phyloP scores from a whole-genome alignment of 108 stramenopile genomes.

The Nitzschia sp. region DNA sequence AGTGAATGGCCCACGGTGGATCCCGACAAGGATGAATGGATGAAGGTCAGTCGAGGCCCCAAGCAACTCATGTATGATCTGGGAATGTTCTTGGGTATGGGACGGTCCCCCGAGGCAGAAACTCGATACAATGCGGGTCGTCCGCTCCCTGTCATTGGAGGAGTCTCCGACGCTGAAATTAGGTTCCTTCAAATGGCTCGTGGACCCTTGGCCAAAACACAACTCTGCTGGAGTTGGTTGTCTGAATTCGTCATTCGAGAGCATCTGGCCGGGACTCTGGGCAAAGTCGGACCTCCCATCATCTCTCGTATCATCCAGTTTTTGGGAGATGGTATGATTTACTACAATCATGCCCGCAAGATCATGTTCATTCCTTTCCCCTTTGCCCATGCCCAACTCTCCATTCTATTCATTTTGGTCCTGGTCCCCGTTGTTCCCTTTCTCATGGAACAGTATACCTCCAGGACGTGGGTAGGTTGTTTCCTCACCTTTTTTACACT shows the following conservation, averaged over 20 bases:
- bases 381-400: constrained; percentile 73
- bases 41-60: constrained; percentile 8
- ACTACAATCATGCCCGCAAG: constrained; percentile 77
- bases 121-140: constrained; percentile 60
- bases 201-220: constrained; percentile 69
- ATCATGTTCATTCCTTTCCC: constrained; percentile 79
- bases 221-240: constrained; percentile 71
- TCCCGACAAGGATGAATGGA: constrained; percentile 33
- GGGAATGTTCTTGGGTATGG: constrained; percentile 47
- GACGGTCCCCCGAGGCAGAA: constrained; percentile 44
- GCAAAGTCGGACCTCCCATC: constrained; percentile 68
- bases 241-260: constrained; percentile 74
- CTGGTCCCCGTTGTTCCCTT: constrained; percentile 53
- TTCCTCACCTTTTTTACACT: constrained; percentile 62
- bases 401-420: constrained; percentile 54
- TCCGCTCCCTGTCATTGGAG: constrained; percentile 74
- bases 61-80: constrained; percentile 9
- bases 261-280: constrained; percentile 63
- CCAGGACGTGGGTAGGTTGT: constrained; percentile 47
- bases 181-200: constrained; percentile 61
- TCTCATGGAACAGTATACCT: constrained; percentile 70
- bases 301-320: constrained; percentile 70
- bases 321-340: constrained; percentile 71
- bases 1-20: constrained; percentile 64
- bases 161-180: constrained; percentile 70